Percentiles rank a stretch among this genome's conserved stretches.
phyloP scores from a whole-genome alignment of 2,329 filamentous ascomycete genomes.

The Penicillium aurantiogriseum region DNA sequence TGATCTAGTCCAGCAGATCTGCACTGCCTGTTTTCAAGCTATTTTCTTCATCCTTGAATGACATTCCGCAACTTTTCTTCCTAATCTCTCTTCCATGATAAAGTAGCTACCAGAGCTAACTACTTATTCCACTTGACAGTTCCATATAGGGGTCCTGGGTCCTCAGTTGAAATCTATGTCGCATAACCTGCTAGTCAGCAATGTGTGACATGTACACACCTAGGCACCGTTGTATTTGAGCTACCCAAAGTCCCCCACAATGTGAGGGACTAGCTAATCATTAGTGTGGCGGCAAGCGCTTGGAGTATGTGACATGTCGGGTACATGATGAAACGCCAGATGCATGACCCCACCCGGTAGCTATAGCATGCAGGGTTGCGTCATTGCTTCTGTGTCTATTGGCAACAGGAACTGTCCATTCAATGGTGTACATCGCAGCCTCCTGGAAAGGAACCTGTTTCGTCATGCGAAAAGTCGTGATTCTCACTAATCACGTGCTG shows the following conservation, averaged over 20 bases:
- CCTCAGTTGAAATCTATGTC: neutral
- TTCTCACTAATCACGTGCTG: neutral
- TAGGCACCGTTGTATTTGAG: neutral
- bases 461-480: neutral
- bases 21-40: neutral
- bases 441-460: neutral
- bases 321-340: neutral
- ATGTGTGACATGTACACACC: neutral
- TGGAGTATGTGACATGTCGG: neutral
- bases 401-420: neutral
- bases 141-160: too few species aligned
- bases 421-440: neutral
- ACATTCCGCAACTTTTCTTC: neutral
- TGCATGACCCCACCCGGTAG: neutral
- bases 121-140: neutral
- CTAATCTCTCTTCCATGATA: neutral
- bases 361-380: neutral
- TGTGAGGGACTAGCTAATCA: neutral
- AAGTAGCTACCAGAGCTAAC: neutral
- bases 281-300: neutral
- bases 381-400: neutral
- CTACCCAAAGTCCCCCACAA: neutral
- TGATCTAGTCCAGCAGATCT: neutral
- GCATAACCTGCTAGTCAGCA: neutral
- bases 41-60: neutral